Base-by-base conservation (phyloP, 164 flowering plant species). In the Vitis labrusca region DNA sequence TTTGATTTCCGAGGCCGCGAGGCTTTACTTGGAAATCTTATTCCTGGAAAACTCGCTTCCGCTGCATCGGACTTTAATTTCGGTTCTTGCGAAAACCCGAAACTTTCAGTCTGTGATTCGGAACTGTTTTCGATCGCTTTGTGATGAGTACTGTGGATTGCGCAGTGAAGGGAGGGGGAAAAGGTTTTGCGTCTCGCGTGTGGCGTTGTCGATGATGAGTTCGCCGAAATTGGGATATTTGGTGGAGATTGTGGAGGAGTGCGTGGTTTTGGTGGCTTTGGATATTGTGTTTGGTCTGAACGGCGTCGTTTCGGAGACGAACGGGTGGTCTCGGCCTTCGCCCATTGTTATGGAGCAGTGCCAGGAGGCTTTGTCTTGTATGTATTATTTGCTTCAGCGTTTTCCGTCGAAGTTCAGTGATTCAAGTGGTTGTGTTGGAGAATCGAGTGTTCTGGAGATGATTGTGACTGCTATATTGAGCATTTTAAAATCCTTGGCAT, bases 331-430 rank as follows among this genome's bases (percentile, higher is more conserved):
- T 50, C 73, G 97, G 59, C 97, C 97, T 68, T 91, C 99, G 1
- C 99, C 99, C 0, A 59, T 88, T 66, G 91, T 86, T 11, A 88
- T 92, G 97, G 99, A 93, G 75, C 99, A 93, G 71, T 91, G 97
- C 73, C 99, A 96, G 74, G 97, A 93, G 81, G 93, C 91, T 15
- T 78, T 93, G 75, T 96, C 99, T 49, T 93, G 99, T 74, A 76
- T 85, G 81, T 93, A 96, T 80, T 96, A 96, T 80, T 82, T 96
- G 86, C 88, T 96, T 59, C 98, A 93, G 79, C 80, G 92, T 13
- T 96, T 89, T 66, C 97, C 98, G 4, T 64, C 64, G 2, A 90
- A 81, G 72, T 90, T 96, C 61, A 19, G 60, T n/a, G 77, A 70
- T 60, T 61, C 60, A 1, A 70, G 44, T 56, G 54, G 71, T 59